Conservation (phyloP, 371 early-diverging fungal genomes). For the Chytridiales sp. region DNA sequence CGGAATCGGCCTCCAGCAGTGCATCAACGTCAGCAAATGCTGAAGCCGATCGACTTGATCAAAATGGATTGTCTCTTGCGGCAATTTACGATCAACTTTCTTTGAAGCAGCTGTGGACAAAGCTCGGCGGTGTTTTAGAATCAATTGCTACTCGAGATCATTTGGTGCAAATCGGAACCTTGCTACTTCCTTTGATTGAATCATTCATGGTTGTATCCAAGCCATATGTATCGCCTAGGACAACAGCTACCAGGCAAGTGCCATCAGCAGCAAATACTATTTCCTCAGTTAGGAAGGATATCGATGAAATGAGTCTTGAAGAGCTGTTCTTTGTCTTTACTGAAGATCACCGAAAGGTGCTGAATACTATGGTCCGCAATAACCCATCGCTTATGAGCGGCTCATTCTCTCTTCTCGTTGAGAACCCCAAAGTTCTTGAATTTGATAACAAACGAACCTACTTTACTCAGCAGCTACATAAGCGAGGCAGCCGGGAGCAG, state of each 20-base stretch:
- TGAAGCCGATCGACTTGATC: background rate
- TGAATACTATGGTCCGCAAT: conserved; percentile 96
- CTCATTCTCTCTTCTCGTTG: conserved; percentile 93
- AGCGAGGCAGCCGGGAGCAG: conserved; percentile 67
- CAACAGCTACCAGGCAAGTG: background rate
- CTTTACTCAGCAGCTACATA: conserved; percentile 92
- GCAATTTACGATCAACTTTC: conserved; percentile 70
- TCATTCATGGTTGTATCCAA: conserved; percentile 95
- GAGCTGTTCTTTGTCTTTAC: conserved; percentile 88
- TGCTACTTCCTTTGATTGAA: conserved; percentile 91
- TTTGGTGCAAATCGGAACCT: conserved; percentile 87
- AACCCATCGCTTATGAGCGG: conserved; percentile 94
- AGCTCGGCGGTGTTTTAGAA: conserved; percentile 71
- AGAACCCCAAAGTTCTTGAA: conserved; percentile 95
- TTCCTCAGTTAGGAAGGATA: conserved; percentile 1
- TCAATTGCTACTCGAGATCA: conserved; percentile 76
- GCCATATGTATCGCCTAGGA: conserved; percentile 39
- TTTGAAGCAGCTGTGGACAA: conserved; percentile 76
- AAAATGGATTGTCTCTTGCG: conserved; percentile 42
- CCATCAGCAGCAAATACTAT: background rate
- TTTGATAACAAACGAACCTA: conserved; percentile 99
- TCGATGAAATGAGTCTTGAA: conserved; percentile 12
- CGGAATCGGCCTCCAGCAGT: background rate
- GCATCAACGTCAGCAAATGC: background rate
- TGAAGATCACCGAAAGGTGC: conserved; percentile 91